A percentile compares a stretch with the other conserved stretches of the same genome.
phyloP scores from a whole-genome alignment of 148 eudicot species.

The Drosera capensis region DNA sequence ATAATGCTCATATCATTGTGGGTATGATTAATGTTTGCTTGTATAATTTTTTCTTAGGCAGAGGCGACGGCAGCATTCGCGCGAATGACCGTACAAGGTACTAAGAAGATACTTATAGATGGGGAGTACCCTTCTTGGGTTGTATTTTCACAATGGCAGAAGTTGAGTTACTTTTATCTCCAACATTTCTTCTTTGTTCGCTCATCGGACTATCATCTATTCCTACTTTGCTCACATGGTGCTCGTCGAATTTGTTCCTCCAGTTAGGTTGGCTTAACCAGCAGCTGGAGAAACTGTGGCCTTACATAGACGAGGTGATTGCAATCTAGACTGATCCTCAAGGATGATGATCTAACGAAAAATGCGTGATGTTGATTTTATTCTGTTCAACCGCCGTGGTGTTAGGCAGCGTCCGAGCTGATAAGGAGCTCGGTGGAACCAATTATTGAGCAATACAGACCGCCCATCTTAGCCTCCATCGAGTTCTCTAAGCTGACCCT shows the following conservation, averaged over 20 bases:
- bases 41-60: conserved; percentile 23
- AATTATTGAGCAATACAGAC: conserved; percentile 70
- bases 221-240: conserved; percentile 7
- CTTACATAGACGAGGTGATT: conserved; percentile 60
- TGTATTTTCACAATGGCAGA: conserved; percentile 52
- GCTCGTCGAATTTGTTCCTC: too few species aligned
- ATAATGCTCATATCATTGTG: not conserved
- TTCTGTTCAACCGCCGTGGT: not conserved
- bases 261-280: conserved; percentile 79
- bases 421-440: conserved; percentile 69
- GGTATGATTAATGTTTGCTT: not conserved
- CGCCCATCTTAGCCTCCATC: conserved; percentile 46
- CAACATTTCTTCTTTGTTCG: not conserved
- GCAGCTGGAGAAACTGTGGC: conserved; percentile 72
- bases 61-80: conserved; percentile 47
- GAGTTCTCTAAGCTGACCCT: conserved; percentile 70
- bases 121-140: conserved; percentile 68
- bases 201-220: conserved; percentile 3
- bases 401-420: conserved; percentile 82
- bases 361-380: not conserved
- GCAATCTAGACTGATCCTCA: too few species aligned
- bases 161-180: conserved; percentile 28
- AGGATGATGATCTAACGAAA: not conserved
- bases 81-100: conserved; percentile 55
- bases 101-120: conserved; percentile 52